Evolutionary conservation across 805 yeast genomes (phyloP).

Genomic region (Cyberlindnera sargentensis): DNA sequence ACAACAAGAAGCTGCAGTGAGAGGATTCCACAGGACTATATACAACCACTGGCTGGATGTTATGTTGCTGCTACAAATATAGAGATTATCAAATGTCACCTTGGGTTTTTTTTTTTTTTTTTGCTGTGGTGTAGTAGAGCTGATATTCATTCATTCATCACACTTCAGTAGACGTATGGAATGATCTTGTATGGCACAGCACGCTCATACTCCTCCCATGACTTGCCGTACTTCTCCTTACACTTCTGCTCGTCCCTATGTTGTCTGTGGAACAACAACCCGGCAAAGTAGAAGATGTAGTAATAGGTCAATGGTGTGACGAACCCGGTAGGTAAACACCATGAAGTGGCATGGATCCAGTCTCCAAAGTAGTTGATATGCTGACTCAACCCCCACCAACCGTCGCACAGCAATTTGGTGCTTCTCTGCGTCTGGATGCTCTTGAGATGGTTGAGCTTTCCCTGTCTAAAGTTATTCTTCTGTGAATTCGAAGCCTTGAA

Average conservation of each 20-base stretch:
- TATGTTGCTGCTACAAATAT: too few species aligned
- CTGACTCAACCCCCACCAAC: constrained; percentile 95
- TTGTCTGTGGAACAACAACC: constrained; percentile 82
- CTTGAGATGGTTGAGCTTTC: constrained; percentile 61
- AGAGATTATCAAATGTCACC: background rate
- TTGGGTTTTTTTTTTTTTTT: too few species aligned
- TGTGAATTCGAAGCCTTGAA: constrained; percentile 82
- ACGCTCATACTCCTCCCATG: constrained; percentile 78
- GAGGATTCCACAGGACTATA: background rate
- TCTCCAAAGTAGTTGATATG: constrained; percentile 96
- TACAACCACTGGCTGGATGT: too few species aligned
- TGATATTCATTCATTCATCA: background rate
- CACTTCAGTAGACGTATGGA: constrained; percentile 69
- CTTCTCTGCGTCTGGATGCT: constrained; percentile 71
- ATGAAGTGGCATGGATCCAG: constrained; percentile 84
- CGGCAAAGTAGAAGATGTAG: constrained; percentile 76
- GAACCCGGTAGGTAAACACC: constrained; percentile 89
- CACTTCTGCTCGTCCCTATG: constrained; percentile 89
- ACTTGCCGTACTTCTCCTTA: constrained; percentile 71
- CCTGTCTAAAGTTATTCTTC: constrained; percentile 77
- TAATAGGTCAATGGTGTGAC: constrained; percentile 80
- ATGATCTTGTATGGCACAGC: constrained; percentile 84
- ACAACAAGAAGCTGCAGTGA: constrained; percentile 33
- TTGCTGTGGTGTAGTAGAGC: background rate
- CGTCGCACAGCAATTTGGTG: constrained; percentile 74